Conservation (phyloP, 371 early-diverging fungal species). For the Apophysomyces ossiformis region DNA sequence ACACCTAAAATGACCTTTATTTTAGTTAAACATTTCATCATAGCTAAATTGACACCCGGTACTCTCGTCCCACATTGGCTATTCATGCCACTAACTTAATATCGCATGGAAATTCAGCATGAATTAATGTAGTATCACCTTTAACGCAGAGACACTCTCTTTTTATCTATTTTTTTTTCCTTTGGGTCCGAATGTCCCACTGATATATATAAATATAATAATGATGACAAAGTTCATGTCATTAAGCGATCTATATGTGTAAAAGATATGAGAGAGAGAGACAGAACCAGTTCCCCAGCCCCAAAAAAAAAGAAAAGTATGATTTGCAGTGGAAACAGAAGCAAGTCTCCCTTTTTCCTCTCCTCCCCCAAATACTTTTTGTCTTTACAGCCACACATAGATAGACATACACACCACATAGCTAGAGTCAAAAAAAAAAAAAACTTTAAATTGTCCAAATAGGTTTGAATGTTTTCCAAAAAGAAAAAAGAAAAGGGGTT, state of each 20-base stretch:
- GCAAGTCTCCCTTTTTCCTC: neutral
- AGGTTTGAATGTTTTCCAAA: neutral
- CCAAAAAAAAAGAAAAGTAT: slow-evolving; percentile 19
- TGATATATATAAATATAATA: no score
- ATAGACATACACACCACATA: slow-evolving; percentile 30
- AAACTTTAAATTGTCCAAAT: neutral
- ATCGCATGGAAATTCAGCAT: slow-evolving; percentile 43
- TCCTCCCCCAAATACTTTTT: no score
- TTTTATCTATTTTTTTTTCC: no score
- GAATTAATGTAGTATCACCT: slow-evolving; percentile 6
- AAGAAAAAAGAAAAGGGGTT: neutral
- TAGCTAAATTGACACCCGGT: slow-evolving; percentile 13
- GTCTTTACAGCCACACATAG: no score
- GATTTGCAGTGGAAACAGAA: slow-evolving; percentile 35
- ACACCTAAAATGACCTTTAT: slow-evolving; percentile 21
- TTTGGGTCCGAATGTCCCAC: no score
- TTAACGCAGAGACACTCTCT: neutral
- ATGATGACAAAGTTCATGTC: no score
- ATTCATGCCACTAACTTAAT: slow-evolving; percentile 29
- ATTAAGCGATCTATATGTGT: no score
- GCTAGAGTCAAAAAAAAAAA: slow-evolving; percentile 40
- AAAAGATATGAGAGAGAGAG: neutral
- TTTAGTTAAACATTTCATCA: neutral
- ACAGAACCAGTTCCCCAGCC: slow-evolving; percentile 42
- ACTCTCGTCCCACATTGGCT: slow-evolving; percentile 57